These are phyloP conservation scores for Metschnikowia gruessii DNA, from an alignment of 805 yeast species.

Conservation along the genomic window DNA sequence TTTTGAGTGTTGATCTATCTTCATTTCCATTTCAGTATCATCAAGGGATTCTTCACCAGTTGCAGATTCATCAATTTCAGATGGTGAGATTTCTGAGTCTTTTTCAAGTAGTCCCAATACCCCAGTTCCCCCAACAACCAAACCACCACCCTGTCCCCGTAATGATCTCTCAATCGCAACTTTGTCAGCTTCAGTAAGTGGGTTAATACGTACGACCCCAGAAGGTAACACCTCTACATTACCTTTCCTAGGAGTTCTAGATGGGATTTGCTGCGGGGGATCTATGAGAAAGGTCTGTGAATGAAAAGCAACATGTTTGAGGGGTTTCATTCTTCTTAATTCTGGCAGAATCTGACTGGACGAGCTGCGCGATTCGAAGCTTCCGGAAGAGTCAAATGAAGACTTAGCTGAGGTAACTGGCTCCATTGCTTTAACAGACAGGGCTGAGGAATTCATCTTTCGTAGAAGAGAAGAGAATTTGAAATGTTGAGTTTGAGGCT, in stretches of 20 bases:
- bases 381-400: too few relatives aligned
- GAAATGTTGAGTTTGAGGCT: constrained; percentile 3
- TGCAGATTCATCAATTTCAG: not conserved
- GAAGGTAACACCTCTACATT: constrained; percentile 58
- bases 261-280: constrained; percentile 88
- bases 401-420: too few relatives aligned
- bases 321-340: constrained; percentile 32
- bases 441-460: constrained; percentile 21
- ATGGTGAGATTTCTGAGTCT: constrained; percentile 2
- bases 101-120: constrained; percentile 47
- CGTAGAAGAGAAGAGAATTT: constrained; percentile 32
- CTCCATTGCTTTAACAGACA: constrained; percentile 2
- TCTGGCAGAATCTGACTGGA: constrained; percentile 20
- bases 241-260: constrained; percentile 77
- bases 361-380: not conserved
- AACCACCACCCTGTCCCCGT: constrained; percentile 54
- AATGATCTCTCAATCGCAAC: constrained; percentile 39
- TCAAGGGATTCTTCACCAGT: too few relatives aligned
- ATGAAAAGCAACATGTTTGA: constrained; percentile 44
- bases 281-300: constrained; percentile 41
- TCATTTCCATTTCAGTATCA: too few relatives aligned
- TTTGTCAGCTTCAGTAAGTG: constrained; percentile 53
- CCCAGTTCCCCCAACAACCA: constrained; percentile 79
- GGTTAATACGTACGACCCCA: constrained; percentile 53
- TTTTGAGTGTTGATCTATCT: too few relatives aligned